phyloP scores from a whole-genome alignment of 495 filamentous ascomycete species.

The Gamarada debralockiae region DNA sequence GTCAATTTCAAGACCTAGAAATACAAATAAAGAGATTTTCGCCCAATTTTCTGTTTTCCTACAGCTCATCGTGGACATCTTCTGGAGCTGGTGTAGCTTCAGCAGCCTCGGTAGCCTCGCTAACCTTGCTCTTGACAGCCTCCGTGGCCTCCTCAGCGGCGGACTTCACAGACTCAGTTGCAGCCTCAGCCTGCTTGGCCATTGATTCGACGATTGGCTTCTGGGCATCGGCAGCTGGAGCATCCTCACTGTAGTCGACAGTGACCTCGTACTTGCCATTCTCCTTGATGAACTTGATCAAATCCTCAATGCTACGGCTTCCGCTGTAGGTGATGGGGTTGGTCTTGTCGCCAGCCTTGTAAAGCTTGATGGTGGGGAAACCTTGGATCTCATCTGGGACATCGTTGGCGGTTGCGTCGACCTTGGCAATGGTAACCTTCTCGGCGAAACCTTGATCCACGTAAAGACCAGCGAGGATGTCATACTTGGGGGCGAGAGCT shows the following conservation, averaged over 20 bases:
- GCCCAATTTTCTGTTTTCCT: constrained; percentile 26
- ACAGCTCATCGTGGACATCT: constrained; percentile 64
- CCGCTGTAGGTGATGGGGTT: constrained; percentile 83
- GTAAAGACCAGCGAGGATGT: constrained; percentile 84
- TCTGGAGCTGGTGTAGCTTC: constrained; percentile 39
- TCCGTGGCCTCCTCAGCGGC: constrained; percentile 28
- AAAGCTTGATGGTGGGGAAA: constrained; percentile 99
- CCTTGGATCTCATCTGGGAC: constrained; percentile 95
- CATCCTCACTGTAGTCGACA: constrained; percentile 49
- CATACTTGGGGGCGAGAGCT: constrained; percentile 84
- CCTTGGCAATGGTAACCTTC: constrained; percentile 94
- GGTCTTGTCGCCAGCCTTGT: constrained; percentile 84
- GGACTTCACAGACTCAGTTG: constrained; percentile 42
- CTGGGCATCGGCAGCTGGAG: constrained; percentile 43
- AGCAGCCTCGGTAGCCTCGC: constrained; percentile 37
- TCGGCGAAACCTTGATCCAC: constrained; percentile 63
- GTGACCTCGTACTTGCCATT: constrained; percentile 86
- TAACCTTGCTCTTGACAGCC: constrained; percentile 28
- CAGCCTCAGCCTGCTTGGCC: constrained; percentile 48
- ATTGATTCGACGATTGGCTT: constrained; percentile 45
- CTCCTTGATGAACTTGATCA: constrained; percentile 89
- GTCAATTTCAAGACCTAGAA: constrained; percentile 5
- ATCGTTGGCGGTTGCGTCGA: constrained; percentile 96
- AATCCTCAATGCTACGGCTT: constrained; percentile 86
- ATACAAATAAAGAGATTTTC: constrained; percentile 20